Base-by-base conservation (phyloP, 805 yeast species). In the Saccharomycopsis guyanensis region DNA sequence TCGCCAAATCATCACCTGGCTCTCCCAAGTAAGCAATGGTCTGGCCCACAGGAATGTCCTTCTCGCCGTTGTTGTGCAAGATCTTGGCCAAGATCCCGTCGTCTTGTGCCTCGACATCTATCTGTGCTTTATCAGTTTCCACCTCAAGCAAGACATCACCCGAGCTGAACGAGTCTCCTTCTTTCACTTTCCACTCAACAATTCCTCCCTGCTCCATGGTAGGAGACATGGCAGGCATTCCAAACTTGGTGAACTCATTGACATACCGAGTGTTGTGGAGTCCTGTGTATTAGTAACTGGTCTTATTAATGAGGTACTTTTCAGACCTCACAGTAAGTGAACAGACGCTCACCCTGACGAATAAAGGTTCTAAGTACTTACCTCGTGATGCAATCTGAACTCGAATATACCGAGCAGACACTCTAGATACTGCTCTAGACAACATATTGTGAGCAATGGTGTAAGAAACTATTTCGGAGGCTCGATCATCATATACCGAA, bases 221-320 rank as follows among this genome's bases (percentile, higher is more conserved):
- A 37, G 98, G 98, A 3, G 97, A 89, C 96, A 91, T 86, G 22
- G 98, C 97, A 3, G 98, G 98, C 97, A 91, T 91, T 45, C 72
- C 80, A 67, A 86, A 87, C 32, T 69, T 64, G 18, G 67, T 59
- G 3, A 75, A 78, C 2, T 66, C 72, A 35, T 44, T 38, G 41
- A 54, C 52, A 4, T 47, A 42, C 10, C 55, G 46, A n/a, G 62
- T 51, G 13, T 53, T 42, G 51, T 66, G 69, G 54, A 76, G 61
- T 8, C 29, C 29, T 25, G 29, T n/a, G n/a, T n/a, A n/a, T n/a
- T n/a, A n/a, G n/a, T n/a, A n/a, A n/a, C n/a, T n/a, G n/a, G n/a
- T n/a, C n/a, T n/a, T n/a, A n/a, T n/a, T n/a, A n/a, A n/a, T n/a
- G n/a, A n/a, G n/a, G n/a, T n/a, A n/a, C n/a, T n/a, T n/a, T n/a